Evolutionary conservation across 1,284 basidiomycete genomes (phyloP).

Genomic region (Boletellus deceptivus): DNA sequence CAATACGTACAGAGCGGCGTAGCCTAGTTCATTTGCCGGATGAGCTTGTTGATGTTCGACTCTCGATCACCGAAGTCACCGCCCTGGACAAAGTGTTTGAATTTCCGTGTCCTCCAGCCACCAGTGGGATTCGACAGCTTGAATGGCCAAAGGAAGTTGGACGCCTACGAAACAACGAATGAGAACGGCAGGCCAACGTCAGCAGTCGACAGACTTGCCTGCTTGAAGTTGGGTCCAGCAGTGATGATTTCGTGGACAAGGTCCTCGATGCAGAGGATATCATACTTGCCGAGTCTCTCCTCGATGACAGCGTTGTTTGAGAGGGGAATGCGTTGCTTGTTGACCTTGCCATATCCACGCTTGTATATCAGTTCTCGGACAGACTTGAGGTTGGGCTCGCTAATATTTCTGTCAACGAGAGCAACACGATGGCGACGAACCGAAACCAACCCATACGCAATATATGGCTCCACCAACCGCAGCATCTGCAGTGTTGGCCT

Average conservation of each 20-base stretch:
- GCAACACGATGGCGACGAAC: neutral
- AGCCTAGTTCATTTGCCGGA: slow-evolving; percentile 91
- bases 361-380: slow-evolving; percentile 99
- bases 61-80: slow-evolving; percentile 98
- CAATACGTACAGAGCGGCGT: slow-evolving; percentile 4
- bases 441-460: slow-evolving; percentile 86
- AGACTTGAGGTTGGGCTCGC: slow-evolving; percentile 95
- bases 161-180: slow-evolving; percentile 49
- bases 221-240: slow-evolving; percentile 98
- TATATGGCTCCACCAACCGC: slow-evolving; percentile 94
- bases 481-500: slow-evolving; percentile 99
- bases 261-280: slow-evolving; percentile 98
- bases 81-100: slow-evolving; percentile 92
- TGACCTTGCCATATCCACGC: slow-evolving; percentile 98
- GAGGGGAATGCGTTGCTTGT: slow-evolving; percentile 97
- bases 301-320: slow-evolving; percentile 95
- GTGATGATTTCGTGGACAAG: slow-evolving; percentile 97
- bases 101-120: slow-evolving; percentile 96
- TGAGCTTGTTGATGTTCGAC: slow-evolving; percentile 94
- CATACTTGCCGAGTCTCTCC: slow-evolving; percentile 87
- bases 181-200: neutral
- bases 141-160: slow-evolving; percentile 99
- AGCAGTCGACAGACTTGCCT: slow-evolving; percentile 48
- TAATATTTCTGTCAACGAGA: slow-evolving; percentile 26
- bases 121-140: slow-evolving; percentile 99